Evolutionary conservation across 2,329 filamentous ascomycete species (phyloP).

Genomic region (Cadophora gregata): DNA sequence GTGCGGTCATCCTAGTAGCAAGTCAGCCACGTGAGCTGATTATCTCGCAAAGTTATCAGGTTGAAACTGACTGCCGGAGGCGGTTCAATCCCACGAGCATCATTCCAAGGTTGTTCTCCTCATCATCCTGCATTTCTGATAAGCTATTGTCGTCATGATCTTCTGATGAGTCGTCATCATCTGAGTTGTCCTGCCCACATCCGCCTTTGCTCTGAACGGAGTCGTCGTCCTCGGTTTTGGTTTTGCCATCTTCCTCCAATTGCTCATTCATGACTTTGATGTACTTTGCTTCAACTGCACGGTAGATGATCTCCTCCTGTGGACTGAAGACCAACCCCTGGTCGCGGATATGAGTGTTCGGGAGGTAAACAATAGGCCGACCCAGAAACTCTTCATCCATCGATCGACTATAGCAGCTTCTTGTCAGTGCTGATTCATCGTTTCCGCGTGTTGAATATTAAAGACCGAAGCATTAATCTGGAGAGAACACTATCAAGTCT

Average conservation of each 20-base stretch:
- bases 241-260: too few species aligned
- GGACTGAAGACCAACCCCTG: not conserved
- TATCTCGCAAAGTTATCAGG: not conserved
- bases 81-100: not conserved
- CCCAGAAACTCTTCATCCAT: constrained; percentile 15
- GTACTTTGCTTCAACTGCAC: not conserved
- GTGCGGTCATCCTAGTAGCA: constrained; percentile 9
- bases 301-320: constrained; percentile 10
- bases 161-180: not conserved
- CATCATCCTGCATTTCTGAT: not conserved
- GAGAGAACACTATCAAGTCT: not conserved
- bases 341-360: not conserved
- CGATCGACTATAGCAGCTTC: not conserved
- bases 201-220: not conserved
- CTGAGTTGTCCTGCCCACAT: not conserved
- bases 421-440: too few species aligned
- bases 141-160: not conserved
- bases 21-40: not conserved
- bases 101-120: not conserved
- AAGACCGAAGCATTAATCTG: not conserved
- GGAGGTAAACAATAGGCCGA: constrained; percentile 6
- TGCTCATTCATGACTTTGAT: not conserved
- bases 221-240: not conserved
- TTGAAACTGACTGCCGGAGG: constrained; percentile 11
- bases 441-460: not conserved